Percentiles rank a stretch among this genome's conserved stretches.
These are phyloP conservation scores for Ophiosphaerella korrae DNA, from an alignment of 2,329 filamentous ascomycete genomes.

Conservation along the genomic window DNA sequence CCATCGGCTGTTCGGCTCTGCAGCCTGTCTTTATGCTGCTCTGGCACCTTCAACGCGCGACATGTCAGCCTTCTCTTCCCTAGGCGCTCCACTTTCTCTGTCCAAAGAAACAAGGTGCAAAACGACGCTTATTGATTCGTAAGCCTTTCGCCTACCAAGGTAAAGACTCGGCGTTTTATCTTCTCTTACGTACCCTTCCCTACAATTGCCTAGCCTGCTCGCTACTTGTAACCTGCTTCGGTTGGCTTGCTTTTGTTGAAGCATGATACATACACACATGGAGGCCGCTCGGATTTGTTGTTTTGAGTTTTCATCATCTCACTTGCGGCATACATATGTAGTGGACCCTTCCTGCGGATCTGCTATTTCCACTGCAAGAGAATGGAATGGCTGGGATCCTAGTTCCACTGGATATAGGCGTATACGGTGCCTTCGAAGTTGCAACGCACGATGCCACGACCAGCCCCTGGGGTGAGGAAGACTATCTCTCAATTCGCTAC, in stretches of 20 bases:
- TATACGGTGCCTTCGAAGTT: no score
- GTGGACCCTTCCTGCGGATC: no score
- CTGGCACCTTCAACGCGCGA: slow-evolving; percentile 14
- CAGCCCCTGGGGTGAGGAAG: no score
- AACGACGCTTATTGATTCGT: slow-evolving; percentile 38
- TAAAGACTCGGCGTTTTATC: slow-evolving; percentile 34
- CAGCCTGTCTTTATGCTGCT: slow-evolving; percentile 7
- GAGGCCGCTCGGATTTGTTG: no score
- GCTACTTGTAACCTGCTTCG: slow-evolving; percentile 12
- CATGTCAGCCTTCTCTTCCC: slow-evolving; percentile 23
- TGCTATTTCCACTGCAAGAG: no score
- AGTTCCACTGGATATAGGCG: no score
- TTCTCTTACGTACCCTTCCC: slow-evolving; percentile 15
- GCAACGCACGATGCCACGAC: no score
- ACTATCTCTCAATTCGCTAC: no score
- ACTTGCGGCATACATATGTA: no score
- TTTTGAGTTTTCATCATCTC: no score
- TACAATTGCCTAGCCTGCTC: slow-evolving; percentile 6
- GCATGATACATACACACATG: no score
- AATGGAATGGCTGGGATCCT: no score
- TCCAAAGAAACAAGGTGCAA: slow-evolving; percentile 10
- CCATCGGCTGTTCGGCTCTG: neutral
- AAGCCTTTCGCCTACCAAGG: slow-evolving; percentile 32
- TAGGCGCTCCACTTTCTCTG: slow-evolving; percentile 7
- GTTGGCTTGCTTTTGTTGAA: slow-evolving; percentile 4